Evolutionary conservation across 2,329 filamentous ascomycete species (phyloP).

Genomic region (Aspergillus intermedius): DNA sequence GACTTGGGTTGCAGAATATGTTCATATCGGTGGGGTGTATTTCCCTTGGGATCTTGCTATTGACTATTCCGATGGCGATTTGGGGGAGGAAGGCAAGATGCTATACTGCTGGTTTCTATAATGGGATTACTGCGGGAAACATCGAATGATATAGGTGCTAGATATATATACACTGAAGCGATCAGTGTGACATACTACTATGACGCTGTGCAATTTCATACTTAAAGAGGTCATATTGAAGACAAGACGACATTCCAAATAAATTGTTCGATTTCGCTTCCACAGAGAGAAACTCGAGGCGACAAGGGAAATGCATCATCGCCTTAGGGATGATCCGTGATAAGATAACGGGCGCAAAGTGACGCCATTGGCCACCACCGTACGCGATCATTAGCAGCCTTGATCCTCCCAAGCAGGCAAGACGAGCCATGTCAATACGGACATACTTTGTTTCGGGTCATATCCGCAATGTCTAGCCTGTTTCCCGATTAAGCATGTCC

Average conservation of each 20-base stretch:
- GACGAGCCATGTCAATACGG: no score
- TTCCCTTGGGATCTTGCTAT: background rate
- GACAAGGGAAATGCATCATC: no score
- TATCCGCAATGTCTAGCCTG: background rate
- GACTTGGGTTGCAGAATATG: conserved; percentile 4
- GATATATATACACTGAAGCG: no score
- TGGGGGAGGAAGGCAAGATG: conserved; percentile 3
- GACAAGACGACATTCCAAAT: no score
- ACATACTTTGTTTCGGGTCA: no score
- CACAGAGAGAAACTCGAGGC: no score
- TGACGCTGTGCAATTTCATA: no score
- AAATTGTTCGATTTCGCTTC: no score
- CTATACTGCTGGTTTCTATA: conserved; percentile 2
- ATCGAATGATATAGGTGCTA: no score
- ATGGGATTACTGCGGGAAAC: background rate
- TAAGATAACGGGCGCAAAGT: conserved; percentile 5
- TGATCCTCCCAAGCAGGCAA: no score
- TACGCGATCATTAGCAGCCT: background rate
- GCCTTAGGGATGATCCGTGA: background rate
- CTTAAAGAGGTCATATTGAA: no score
- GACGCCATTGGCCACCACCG: conserved; percentile 6
- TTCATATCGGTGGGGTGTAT: conserved; percentile 2
- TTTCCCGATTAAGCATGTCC: background rate
- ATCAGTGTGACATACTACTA: no score
- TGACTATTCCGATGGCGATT: conserved; percentile 3